These are phyloP conservation scores for Mortierella sp. DNA, from an alignment of 371 early-diverging fungal genomes.

Conservation along the genomic window DNA sequence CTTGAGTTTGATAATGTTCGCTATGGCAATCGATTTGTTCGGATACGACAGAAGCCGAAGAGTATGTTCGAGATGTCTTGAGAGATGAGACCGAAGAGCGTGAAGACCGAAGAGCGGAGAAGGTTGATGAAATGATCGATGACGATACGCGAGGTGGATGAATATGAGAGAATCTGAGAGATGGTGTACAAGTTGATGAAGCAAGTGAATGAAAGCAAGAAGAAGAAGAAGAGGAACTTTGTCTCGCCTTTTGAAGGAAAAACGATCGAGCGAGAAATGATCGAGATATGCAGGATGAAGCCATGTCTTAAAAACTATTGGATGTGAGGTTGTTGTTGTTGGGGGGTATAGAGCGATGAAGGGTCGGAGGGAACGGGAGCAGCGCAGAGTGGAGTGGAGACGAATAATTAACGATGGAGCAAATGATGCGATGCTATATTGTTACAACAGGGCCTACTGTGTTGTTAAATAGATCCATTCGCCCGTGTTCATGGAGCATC, in stretches of 20 bases:
- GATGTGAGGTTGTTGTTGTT: background rate
- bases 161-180: conserved; percentile 9
- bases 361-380: conserved; percentile 25
- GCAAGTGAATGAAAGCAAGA: conserved; percentile 3
- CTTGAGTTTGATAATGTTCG: conserved; percentile 7
- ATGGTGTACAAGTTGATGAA: conserved; percentile 1
- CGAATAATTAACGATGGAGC: conserved; percentile 7
- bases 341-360: background rate
- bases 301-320: conserved; percentile 6
- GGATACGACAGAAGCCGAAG: conserved; percentile 29
- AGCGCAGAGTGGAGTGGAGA: background rate
- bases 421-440: conserved; percentile 7
- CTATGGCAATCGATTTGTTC: conserved; percentile 5
- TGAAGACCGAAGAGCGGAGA: conserved; percentile 15
- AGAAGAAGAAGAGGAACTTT: conserved; percentile 10
- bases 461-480: conserved; percentile 3
- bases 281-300: conserved; percentile 21
- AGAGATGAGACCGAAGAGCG: background rate
- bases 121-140: conserved; percentile 8
- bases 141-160: background rate
- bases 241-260: conserved; percentile 26
- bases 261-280: conserved; percentile 12
- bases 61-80: conserved; percentile 8
- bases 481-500: conserved; percentile 9
- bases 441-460: background rate